Conservation (phyloP, 257 asterid species). For the Plantago major region DNA sequence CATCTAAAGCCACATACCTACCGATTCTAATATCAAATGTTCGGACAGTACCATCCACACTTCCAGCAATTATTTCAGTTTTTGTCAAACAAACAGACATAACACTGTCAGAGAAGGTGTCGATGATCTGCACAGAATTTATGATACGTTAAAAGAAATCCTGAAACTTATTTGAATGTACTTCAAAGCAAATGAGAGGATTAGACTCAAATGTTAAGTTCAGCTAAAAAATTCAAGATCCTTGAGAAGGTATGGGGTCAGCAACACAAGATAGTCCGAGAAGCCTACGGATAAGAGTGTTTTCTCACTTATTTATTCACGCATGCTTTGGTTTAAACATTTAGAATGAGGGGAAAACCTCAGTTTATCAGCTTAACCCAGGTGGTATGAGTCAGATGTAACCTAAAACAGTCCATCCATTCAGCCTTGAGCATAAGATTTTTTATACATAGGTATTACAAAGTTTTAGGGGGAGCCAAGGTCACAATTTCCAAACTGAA, state of each 20-base stretch:
- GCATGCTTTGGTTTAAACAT: no score
- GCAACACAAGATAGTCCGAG: background rate
- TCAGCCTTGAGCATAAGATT: no score
- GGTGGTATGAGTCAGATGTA: no score
- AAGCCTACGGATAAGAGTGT: background rate
- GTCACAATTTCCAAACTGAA: no score
- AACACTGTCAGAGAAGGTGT: constrained; percentile 75
- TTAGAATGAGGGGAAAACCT: no score
- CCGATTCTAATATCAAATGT: constrained; percentile 94
- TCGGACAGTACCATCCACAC: constrained; percentile 97
- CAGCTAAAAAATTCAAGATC: background rate
- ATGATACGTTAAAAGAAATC: constrained; percentile 8
- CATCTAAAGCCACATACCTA: constrained; percentile 57
- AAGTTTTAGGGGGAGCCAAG: no score
- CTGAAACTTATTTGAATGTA: background rate
- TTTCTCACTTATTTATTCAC: background rate
- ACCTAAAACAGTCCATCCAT: no score
- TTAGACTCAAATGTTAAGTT: background rate
- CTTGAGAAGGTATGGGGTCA: background rate
- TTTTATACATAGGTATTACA: no score
- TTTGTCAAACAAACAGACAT: constrained; percentile 85
- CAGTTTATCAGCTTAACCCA: no score
- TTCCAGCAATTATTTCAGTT: constrained; percentile 92
- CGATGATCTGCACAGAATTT: constrained; percentile 56
- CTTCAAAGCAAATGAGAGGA: background rate